These are phyloP conservation scores for Aspergillus incahuasiensis DNA, from an alignment of 495 filamentous ascomycete genomes.

Conservation along the genomic window DNA sequence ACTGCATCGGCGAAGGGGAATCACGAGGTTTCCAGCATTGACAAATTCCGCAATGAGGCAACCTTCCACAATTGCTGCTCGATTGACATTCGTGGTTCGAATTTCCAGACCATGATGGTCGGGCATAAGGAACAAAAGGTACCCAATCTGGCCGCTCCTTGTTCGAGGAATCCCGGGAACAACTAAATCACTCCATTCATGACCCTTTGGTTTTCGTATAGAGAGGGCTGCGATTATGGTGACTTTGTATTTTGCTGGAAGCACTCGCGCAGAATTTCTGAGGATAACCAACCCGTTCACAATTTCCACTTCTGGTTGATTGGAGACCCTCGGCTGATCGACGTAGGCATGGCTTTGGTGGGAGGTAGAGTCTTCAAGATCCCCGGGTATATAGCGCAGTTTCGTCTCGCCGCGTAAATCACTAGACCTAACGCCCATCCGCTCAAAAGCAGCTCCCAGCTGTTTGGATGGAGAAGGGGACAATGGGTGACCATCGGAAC, in stretches of 20 bases:
- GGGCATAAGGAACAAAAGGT: slow-evolving; percentile 30
- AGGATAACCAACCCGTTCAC: slow-evolving; percentile 22
- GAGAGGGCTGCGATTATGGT: slow-evolving; percentile 16
- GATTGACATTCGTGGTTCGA: slow-evolving; percentile 27
- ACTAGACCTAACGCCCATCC: neutral
- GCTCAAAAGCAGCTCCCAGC: neutral
- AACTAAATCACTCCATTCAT: slow-evolving; percentile 29
- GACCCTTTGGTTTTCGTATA: slow-evolving; percentile 17
- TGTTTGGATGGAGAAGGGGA: neutral
- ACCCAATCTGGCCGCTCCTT: slow-evolving; percentile 20
- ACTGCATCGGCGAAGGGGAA: slow-evolving; percentile 29
- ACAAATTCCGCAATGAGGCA: slow-evolving; percentile 35
- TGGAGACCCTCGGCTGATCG: neutral
- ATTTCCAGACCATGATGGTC: slow-evolving; percentile 28
- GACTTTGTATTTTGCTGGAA: slow-evolving; percentile 21
- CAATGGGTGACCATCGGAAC: neutral
- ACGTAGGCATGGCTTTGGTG: neutral
- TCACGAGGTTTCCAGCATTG: slow-evolving; percentile 20
- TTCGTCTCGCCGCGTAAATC: neutral
- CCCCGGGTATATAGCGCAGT: neutral
- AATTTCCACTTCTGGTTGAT: slow-evolving; percentile 19
- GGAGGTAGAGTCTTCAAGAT: neutral
- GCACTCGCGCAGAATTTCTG: slow-evolving; percentile 9
- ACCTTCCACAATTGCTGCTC: slow-evolving; percentile 25
- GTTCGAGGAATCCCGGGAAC: slow-evolving; percentile 32